Evolutionary conservation across 2,329 filamentous ascomycete species (phyloP).

Genomic region (Purpureocillium lavendulum): DNA sequence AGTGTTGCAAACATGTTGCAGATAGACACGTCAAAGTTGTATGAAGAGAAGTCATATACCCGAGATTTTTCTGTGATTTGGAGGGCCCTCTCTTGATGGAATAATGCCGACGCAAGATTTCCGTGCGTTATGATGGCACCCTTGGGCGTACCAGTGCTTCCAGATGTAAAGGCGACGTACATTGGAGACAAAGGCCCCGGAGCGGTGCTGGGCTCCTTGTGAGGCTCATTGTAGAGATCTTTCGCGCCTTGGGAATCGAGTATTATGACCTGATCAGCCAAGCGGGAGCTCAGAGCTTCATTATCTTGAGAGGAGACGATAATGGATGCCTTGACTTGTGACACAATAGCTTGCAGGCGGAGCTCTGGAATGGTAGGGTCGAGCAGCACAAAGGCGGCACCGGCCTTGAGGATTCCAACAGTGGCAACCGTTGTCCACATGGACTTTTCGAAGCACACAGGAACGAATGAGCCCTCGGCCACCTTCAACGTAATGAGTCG

Average conservation of each 20-base stretch:
- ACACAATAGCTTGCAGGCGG: constrained; percentile 1
- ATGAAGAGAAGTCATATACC: background rate
- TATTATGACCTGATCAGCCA: background rate
- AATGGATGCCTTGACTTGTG: background rate
- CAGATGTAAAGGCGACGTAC: background rate
- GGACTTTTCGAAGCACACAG: constrained; percentile 25
- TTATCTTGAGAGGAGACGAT: background rate
- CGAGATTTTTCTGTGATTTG: background rate
- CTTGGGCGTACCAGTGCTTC: background rate
- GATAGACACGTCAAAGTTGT: background rate
- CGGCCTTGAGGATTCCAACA: constrained; percentile 23
- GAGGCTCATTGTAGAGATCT: background rate
- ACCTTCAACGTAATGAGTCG: constrained; percentile 10
- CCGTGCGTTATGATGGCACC: background rate
- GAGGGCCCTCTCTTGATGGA: background rate
- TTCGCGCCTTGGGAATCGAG: background rate
- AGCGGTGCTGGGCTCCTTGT: background rate
- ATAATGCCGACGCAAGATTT: background rate
- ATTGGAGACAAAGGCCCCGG: background rate
- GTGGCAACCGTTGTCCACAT: constrained; percentile 20
- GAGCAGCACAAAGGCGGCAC: constrained; percentile 10
- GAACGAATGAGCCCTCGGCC: constrained; percentile 14
- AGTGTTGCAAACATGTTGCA: constrained; percentile 10
- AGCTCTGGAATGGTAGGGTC: constrained; percentile 4
- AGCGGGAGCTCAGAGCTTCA: background rate